Evolutionary conservation across 2,329 filamentous ascomycete genomes (phyloP), one percentile per base, ranked within the genome.

Genomic region (Geosmithia flava): DNA sequence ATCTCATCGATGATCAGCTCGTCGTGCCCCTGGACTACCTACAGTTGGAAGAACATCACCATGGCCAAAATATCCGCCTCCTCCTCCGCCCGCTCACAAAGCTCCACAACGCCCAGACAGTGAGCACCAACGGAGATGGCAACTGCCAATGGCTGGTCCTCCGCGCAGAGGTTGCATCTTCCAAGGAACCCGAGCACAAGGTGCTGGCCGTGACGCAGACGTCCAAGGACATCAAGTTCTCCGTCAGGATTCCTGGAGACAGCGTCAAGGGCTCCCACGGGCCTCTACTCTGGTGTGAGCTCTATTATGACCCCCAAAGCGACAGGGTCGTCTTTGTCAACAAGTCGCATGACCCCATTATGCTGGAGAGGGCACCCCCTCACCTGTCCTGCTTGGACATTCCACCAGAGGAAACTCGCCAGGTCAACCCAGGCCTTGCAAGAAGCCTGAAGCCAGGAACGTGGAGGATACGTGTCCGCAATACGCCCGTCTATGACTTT

Each of bases 191-290:
- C n/a, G 68, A 70, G 52, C 71, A 78, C 59, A 75, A 71, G 56
- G 76, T 80, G 45, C 61, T 80, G 23, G 76, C 76, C 37, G 76
- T 80, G 56, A 78, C 75, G 54, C 76, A 80, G 64, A 80, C 76
- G 5, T 68, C 70, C 51, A 71, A 71, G 55, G 75, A 80, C 59
- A 77, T 78, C 67, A 79, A 77, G 52, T 79, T 79, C 56, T 74
- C 72, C 40, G 74, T 80, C 51, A 67, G 70, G 46, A 75, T 80
- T 49, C 76, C 75, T 4, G 68, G 68, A 16, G 69, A 72, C 49
- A 64, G 62, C 46, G 61, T 64, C 41, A 66, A 71, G 49, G 66
- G 67, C 43, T 63, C 60, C 8, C 59, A 64, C 7, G 63, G 71
- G 16, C 73, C 74, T 16, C 68, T 71, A 4, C 55, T 80, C n/a